Conservation (phyloP, 2,329 filamentous ascomycete species). For the Pyricularia grisea region DNA sequence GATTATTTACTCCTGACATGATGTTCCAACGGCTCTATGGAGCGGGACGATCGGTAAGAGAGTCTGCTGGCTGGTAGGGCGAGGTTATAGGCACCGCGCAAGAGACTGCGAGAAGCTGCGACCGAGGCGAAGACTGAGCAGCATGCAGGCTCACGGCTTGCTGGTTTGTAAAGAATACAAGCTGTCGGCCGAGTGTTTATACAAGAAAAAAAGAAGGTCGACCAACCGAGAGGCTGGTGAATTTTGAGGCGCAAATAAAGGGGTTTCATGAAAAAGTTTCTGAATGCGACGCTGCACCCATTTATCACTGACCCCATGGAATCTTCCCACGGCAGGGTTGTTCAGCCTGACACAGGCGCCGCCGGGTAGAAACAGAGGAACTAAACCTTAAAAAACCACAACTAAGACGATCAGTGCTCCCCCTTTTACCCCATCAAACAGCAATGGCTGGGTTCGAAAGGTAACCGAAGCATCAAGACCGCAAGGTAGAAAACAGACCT, state of each 20-base stretch:
- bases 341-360: background rate
- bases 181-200: background rate
- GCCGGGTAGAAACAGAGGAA: background rate
- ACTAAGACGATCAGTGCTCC: background rate
- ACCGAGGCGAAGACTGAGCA: too few relatives aligned
- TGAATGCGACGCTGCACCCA: background rate
- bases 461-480: background rate
- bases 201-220: background rate
- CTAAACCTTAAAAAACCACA: background rate
- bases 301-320: background rate
- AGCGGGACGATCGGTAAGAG: background rate
- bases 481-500: background rate
- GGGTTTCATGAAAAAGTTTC: background rate
- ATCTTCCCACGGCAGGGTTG: background rate
- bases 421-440: background rate
- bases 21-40: background rate
- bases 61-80: too few relatives aligned
- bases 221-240: background rate
- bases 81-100: too few relatives aligned
- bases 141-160: background rate
- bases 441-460: background rate
- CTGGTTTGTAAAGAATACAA: background rate
- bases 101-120: too few relatives aligned
- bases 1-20: background rate
- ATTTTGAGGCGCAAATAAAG: background rate